Evolutionary conservation across 2,329 filamentous ascomycete species (phyloP).

Genomic region (Xylaria arbuscula): DNA sequence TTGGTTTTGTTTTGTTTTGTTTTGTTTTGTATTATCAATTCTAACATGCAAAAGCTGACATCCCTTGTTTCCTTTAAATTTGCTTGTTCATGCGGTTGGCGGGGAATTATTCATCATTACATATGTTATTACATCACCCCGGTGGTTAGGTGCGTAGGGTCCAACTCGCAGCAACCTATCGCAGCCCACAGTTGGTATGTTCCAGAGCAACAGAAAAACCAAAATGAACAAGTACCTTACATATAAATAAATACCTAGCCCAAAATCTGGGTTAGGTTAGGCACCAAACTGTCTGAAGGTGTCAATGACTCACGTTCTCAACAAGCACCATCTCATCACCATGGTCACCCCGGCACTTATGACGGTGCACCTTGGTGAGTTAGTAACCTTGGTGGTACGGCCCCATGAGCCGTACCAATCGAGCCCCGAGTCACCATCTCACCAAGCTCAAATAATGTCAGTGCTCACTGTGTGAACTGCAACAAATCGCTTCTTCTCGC

Average conservation of each 20-base stretch:
- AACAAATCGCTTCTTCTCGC: too few relatives aligned
- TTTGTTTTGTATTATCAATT: not conserved
- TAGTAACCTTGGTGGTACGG: constrained; percentile 12
- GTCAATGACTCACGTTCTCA: constrained; percentile 15
- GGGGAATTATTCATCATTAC: constrained; percentile 9
- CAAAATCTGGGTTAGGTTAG: not conserved
- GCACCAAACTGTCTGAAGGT: not conserved
- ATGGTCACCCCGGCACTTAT: constrained; percentile 15
- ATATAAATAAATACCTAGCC: too few relatives aligned
- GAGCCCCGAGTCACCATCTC: too few relatives aligned
- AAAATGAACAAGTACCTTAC: too few relatives aligned
- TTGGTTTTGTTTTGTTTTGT: not conserved
- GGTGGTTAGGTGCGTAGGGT: not conserved
- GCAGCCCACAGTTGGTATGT: not conserved
- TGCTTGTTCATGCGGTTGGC: constrained; percentile 36
- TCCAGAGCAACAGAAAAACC: too few relatives aligned
- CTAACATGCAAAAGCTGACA: not conserved
- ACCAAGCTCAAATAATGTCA: not conserved
- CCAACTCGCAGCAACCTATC: not conserved
- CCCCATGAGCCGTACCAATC: constrained; percentile 17
- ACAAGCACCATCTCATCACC: constrained; percentile 8
- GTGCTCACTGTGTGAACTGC: too few relatives aligned
- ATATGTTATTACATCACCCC: not conserved
- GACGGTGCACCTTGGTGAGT: constrained; percentile 12
- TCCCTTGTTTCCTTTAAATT: constrained; percentile 7